These are phyloP conservation scores for Euryodendron excelsum DNA, from an alignment of 148 eudicot species.

Conservation along the genomic window DNA sequence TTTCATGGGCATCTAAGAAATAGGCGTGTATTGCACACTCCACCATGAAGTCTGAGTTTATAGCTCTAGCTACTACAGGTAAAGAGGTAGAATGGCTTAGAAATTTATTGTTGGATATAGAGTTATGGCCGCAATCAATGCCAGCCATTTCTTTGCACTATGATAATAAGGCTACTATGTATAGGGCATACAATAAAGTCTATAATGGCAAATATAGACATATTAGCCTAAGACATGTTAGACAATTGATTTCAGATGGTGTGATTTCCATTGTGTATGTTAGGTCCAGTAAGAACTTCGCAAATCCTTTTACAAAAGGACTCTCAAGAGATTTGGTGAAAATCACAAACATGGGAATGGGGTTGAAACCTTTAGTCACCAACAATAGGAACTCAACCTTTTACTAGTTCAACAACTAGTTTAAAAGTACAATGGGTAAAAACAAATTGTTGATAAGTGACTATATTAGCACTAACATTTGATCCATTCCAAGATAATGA, in stretches of 20 bases:
- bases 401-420: background rate
- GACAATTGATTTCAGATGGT: background rate
- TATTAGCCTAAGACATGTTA: background rate
- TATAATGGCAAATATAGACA: slow-evolving; percentile 1
- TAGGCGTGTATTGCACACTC: slow-evolving; percentile 4
- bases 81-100: background rate
- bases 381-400: background rate
- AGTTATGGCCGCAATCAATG: slow-evolving; percentile 5
- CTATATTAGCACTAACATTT: no score
- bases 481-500: no score
- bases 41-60: background rate
- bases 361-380: background rate
- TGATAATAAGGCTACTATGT: background rate
- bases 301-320: background rate
- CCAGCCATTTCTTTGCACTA: background rate
- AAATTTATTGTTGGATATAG: background rate
- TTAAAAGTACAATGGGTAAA: background rate
- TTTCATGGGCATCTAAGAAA: background rate
- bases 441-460: no score
- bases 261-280: background rate
- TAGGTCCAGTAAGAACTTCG: background rate
- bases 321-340: background rate
- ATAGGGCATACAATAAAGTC: background rate
- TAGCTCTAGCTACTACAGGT: background rate
- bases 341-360: background rate